phyloP scores from a whole-genome alignment of 139 green algal genomes.

The Tetradesmus lagerheimii region DNA sequence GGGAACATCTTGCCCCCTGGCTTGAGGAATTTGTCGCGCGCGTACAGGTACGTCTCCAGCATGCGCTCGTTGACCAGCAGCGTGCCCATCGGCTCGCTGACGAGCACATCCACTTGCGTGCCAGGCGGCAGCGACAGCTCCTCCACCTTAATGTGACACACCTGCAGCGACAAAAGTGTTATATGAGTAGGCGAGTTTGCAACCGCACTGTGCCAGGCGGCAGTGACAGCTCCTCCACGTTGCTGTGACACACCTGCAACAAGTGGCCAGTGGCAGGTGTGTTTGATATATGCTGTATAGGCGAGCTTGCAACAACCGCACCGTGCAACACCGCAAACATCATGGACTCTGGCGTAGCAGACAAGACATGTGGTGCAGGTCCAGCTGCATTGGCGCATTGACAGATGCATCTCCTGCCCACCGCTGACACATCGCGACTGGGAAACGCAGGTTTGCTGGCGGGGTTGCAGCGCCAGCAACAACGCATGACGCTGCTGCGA shows the following conservation, averaged over 20 bases:
- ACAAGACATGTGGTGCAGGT: no score
- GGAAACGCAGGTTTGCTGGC: no score
- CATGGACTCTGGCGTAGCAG: no score
- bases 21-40: slow-evolving; percentile 92
- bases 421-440: no score
- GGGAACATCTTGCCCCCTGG: slow-evolving; percentile 96
- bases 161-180: slow-evolving; percentile 42
- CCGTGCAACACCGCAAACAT: no score
- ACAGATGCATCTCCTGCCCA: no score
- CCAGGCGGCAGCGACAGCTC: slow-evolving; percentile 66
- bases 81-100: slow-evolving; percentile 93
- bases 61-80: slow-evolving; percentile 98
- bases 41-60: slow-evolving; percentile 95
- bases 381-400: no score
- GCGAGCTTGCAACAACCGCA: no score
- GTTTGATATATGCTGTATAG: no score
- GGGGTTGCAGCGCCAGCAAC: no score
- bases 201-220: neutral
- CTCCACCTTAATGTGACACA: slow-evolving; percentile 83
- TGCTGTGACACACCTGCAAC: neutral
- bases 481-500: no score
- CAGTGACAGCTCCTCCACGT: neutral
- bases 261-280: no score
- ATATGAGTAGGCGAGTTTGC: neutral
- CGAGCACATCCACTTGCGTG: slow-evolving; percentile 85